phyloP scores from a whole-genome alignment of 129 eudicot species.

The Centella asiatica region DNA sequence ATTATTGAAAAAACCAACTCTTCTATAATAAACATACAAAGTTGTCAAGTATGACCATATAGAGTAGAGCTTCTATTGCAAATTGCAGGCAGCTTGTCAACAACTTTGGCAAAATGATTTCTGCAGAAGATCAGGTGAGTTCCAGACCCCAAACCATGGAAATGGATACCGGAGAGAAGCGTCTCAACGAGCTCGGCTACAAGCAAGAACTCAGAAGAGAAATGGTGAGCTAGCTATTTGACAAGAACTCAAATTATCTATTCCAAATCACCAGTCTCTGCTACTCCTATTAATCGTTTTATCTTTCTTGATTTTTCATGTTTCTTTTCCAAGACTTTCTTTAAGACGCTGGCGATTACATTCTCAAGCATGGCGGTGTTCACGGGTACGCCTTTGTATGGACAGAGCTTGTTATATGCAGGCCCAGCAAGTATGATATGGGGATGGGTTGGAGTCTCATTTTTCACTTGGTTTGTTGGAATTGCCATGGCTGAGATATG shows the following conservation, averaged over 20 bases:
- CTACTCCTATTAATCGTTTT: not conserved
- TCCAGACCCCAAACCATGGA: conserved; percentile 1
- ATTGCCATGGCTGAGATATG: conserved; percentile 45
- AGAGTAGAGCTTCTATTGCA: no score
- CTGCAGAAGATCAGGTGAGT: not conserved
- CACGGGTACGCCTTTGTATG: conserved; percentile 40
- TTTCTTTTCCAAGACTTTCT: conserved; percentile 27
- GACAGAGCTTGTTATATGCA: conserved; percentile 29
- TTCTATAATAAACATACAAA: no score
- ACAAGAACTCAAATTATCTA: not conserved
- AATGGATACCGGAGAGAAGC: conserved; percentile 41
- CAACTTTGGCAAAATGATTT: conserved; percentile 7
- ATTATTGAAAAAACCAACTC: no score
- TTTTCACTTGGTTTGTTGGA: conserved; percentile 44
- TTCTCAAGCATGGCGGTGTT: conserved; percentile 38
- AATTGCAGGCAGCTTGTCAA: no score
- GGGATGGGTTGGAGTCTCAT: conserved; percentile 40
- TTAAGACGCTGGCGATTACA: conserved; percentile 35
- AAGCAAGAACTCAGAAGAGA: conserved; percentile 46
- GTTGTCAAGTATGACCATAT: no score
- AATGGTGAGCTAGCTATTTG: conserved; percentile 13
- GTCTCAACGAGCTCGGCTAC: conserved; percentile 46
- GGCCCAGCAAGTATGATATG: conserved; percentile 40
- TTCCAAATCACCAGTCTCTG: not conserved
- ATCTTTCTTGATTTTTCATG: not conserved